phyloP scores from a whole-genome alignment of 371 early-diverging fungal genomes.

The Syncephalastrum sp. region DNA sequence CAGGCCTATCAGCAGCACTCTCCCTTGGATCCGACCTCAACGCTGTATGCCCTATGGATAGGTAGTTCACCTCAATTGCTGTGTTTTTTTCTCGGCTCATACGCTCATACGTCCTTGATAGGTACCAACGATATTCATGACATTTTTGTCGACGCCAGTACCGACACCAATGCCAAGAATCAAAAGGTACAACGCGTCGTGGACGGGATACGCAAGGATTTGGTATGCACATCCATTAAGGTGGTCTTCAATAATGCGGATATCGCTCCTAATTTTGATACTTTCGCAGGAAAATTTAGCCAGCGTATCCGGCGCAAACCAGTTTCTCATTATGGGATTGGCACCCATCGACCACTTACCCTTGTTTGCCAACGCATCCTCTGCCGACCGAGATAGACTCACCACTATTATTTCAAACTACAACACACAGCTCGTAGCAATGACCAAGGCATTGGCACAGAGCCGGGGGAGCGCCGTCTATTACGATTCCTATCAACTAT shows the following conservation, averaged over 20 bases:
- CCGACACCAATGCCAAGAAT: not conserved
- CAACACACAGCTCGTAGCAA: too few species aligned
- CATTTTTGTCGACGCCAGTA: constrained; percentile 16
- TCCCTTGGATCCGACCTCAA: not conserved
- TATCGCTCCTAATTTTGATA: not conserved
- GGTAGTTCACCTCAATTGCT: constrained; percentile 1
- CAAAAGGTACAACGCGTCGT: not conserved
- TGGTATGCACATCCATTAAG: constrained; percentile 6
- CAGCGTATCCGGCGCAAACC: not conserved
- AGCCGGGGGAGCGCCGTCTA: not conserved
- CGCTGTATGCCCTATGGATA: constrained; percentile 13
- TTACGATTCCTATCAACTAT: not conserved
- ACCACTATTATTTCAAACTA: too few species aligned
- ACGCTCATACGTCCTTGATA: not conserved
- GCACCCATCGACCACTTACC: constrained; percentile 17
- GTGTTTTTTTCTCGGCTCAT: not conserved
- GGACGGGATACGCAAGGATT: constrained; percentile 6
- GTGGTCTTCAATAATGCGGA: not conserved
- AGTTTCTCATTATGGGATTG: constrained; percentile 13
- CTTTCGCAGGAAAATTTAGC: not conserved
- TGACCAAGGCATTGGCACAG: too few species aligned
- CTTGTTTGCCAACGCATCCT: constrained; percentile 5
- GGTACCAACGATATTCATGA: constrained; percentile 32
- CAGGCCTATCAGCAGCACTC: not conserved
- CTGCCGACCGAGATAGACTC: not conserved